Evolutionary conservation across 768 basidiomycete species (phyloP).

Genomic region (Pilatotrama ljubarskyi): DNA sequence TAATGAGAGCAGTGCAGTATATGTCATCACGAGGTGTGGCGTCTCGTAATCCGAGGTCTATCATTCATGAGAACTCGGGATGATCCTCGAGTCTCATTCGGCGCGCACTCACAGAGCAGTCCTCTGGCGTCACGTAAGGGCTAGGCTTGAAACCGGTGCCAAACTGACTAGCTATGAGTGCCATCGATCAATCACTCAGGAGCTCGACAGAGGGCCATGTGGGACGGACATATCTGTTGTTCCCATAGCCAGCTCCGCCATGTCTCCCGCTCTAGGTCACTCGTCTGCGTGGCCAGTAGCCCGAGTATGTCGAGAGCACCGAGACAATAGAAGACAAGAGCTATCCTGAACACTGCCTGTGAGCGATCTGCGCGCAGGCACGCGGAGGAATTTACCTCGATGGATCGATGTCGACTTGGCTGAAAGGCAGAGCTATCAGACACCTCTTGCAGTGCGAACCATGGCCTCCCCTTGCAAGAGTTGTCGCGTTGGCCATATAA

Average conservation of each 20-base stretch:
- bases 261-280: constrained; percentile 49
- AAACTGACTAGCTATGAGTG: constrained; percentile 50
- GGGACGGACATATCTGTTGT: constrained; percentile 65
- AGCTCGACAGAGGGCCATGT: background rate
- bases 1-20: constrained; percentile 83
- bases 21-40: constrained; percentile 91
- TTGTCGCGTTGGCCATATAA: background rate
- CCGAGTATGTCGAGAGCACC: constrained; percentile 80
- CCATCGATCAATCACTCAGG: constrained; percentile 7
- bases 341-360: constrained; percentile 54
- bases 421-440: constrained; percentile 66
- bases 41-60: constrained; percentile 53
- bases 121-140: constrained; percentile 58
- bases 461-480: constrained; percentile 52
- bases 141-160: constrained; percentile 77
- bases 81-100: no score
- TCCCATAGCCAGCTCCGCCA: constrained; percentile 91
- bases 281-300: constrained; percentile 45
- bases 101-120: constrained; percentile 1
- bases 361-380: background rate
- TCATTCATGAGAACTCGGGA: no score
- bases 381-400: constrained; percentile 52
- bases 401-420: constrained; percentile 68
- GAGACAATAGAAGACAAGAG: constrained; percentile 86
- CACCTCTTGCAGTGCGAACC: constrained; percentile 68